Base-by-base conservation (phyloP, 1,284 basidiomycete genomes). In the Boletus calvinii region DNA sequence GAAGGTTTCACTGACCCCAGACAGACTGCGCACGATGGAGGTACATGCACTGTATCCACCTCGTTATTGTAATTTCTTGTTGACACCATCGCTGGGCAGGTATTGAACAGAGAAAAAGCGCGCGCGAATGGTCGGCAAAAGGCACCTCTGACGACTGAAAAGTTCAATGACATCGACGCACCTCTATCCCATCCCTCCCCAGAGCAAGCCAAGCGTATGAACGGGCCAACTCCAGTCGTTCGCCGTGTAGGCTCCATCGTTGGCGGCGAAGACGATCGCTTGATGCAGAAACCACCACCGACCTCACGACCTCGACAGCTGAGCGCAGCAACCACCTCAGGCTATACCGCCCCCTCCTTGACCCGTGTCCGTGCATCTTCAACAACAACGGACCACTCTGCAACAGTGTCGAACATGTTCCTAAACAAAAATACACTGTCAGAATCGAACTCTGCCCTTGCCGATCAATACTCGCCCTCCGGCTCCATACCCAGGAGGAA, bases 1-100 rank as follows among this genome's bases (percentile, higher is more conserved):
- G 87, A 96, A 94, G 69, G 87, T 98, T 62, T 96, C 93, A 44
- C 78, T 98, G 55, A 98, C 95, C 26, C 95, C 95, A 52, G 90
- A 95, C 73, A 79, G 94, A 48, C 75, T 97, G 51, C 89, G 85
- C 69, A 90, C 85, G 36, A 94, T 94, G 80, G 92, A 95, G 78
- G 94, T 94, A 72, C 61, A 56, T 65, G 57, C 56, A 13, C 55
- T 67, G 70, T 68, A 65, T 63, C 70, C 56, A 65, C 46, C 32
- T 54, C 20, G 22, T 44, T 52, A 56, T 49, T 53, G 22, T 50
- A 44, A 46, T 52, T 50, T 60, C 54, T 46, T 60, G 61, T 65
- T 41, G 42, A 50, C 63, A 60, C 65, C 64, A 59, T 59, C 50
- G 12, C 18, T 38, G 31, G 47, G 55, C 59, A 86, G 85, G 75